Percentiles rank a stretch among this genome's conserved stretches.
Conservation (phyloP, 371 early-diverging fungal species). For the Actinomucor elegans region DNA sequence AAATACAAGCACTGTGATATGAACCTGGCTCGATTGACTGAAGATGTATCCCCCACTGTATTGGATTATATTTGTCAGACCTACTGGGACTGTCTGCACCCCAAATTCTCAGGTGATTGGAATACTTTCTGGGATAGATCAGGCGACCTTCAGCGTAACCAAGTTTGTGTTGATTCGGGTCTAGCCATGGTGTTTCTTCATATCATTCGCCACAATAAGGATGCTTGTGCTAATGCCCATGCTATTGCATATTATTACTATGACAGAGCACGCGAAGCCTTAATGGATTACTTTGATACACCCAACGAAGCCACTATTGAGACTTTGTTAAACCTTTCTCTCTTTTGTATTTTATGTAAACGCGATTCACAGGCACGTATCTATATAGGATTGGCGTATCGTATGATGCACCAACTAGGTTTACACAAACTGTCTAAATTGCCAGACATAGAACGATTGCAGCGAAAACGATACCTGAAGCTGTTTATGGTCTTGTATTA, state of each 20-base stretch:
- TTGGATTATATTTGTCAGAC: constrained; percentile 41
- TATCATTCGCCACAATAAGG: constrained; percentile 38
- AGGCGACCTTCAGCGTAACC: constrained; percentile 41
- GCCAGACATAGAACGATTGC: constrained; percentile 4
- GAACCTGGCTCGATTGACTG: constrained; percentile 28
- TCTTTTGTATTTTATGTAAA: constrained; percentile 41
- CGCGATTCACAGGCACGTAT: constrained; percentile 41
- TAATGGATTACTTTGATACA: constrained; percentile 46
- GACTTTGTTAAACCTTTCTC: constrained; percentile 38
- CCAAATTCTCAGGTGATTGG: constrained; percentile 46
- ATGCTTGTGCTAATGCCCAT: constrained; percentile 33
- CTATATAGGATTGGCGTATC: constrained; percentile 36
- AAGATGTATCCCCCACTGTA: constrained; percentile 37
- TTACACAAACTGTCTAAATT: constrained; percentile 20
- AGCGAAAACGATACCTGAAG: constrained; percentile 33
- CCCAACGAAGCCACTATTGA: constrained; percentile 40
- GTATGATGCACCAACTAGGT: constrained; percentile 41
- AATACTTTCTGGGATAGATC: constrained; percentile 44
- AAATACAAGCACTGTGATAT: constrained; percentile 29
- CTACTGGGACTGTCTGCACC: constrained; percentile 49
- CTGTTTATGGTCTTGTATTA: constrained; percentile 43
- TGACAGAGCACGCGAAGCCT: constrained; percentile 40
- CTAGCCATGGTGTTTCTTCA: constrained; percentile 45
- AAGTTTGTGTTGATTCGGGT: constrained; percentile 45
- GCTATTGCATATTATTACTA: constrained; percentile 43